A percentile compares a stretch with the other conserved stretches of the same genome.
phyloP scores from a whole-genome alignment of 805 yeast species.

The Helenozyma baotianmanensis region DNA sequence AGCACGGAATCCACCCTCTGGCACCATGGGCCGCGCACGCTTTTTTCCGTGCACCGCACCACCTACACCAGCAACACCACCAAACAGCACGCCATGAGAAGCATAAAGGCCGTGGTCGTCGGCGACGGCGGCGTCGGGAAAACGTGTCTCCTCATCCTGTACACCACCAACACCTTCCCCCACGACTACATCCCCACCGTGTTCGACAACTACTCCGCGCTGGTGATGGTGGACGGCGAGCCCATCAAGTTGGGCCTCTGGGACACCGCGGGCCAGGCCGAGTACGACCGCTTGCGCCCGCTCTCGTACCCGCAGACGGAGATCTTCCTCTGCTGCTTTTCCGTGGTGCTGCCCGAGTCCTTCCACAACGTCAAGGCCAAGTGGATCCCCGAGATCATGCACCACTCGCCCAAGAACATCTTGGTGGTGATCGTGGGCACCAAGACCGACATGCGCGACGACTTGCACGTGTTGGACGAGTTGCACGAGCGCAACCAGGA shows the following conservation, averaged over 20 bases:
- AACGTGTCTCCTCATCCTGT: slow-evolving; percentile 80
- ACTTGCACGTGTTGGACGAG: slow-evolving; percentile 67
- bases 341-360: slow-evolving; percentile 75
- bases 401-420: slow-evolving; percentile 71
- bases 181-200: slow-evolving; percentile 93
- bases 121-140: slow-evolving; percentile 98
- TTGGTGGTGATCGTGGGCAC: slow-evolving; percentile 78
- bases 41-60: too few species aligned
- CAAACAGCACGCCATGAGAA: slow-evolving; percentile 75
- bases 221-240: slow-evolving; percentile 75
- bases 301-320: slow-evolving; percentile 90
- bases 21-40: too few species aligned
- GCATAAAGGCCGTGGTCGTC: slow-evolving; percentile 87
- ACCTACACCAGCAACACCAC: too few species aligned
- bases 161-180: slow-evolving; percentile 90
- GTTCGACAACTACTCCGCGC: slow-evolving; percentile 86
- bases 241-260: slow-evolving; percentile 82
- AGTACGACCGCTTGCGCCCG: slow-evolving; percentile 85
- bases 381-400: slow-evolving; percentile 76
- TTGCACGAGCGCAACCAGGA: slow-evolving; percentile 56
- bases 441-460: slow-evolving; percentile 82
- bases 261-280: slow-evolving; percentile 97
- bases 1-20: too few species aligned
- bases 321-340: slow-evolving; percentile 80
- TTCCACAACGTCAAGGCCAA: slow-evolving; percentile 76